Conservation (phyloP, 2,329 filamentous ascomycete genomes). For the Arthroderma sp. region DNA sequence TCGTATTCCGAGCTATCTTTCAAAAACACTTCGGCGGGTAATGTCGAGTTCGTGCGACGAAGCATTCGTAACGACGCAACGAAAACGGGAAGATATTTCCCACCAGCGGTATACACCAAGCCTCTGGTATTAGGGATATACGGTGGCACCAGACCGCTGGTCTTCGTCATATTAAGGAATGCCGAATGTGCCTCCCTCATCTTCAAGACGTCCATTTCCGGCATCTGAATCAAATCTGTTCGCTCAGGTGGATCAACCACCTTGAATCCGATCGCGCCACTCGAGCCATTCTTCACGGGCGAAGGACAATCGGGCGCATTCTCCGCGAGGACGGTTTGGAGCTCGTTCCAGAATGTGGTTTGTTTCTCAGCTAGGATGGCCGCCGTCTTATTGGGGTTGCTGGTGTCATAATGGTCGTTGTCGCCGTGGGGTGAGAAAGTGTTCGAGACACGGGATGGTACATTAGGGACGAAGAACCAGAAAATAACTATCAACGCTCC, state of each 20-base stretch:
- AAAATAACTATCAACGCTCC: not conserved
- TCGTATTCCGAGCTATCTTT: slow-evolving; percentile 17
- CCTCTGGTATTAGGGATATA: slow-evolving; percentile 15
- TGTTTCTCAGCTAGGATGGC: slow-evolving; percentile 8
- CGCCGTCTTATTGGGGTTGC: not conserved
- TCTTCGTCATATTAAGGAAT: slow-evolving; percentile 20
- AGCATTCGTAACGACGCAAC: slow-evolving; percentile 22
- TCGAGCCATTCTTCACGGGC: slow-evolving; percentile 16
- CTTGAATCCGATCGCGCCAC: slow-evolving; percentile 18
- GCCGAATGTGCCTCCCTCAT: slow-evolving; percentile 23
- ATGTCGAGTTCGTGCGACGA: slow-evolving; percentile 18
- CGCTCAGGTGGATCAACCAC: slow-evolving; percentile 15
- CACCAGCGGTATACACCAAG: slow-evolving; percentile 29
- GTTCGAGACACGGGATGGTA: not conserved
- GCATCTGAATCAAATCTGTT: slow-evolving; percentile 19
- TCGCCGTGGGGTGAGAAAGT: not conserved
- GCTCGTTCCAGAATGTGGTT: slow-evolving; percentile 22
- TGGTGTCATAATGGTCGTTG: not conserved
- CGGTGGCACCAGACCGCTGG: slow-evolving; percentile 19
- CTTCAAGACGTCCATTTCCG: slow-evolving; percentile 16
- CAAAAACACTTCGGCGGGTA: slow-evolving; percentile 26
- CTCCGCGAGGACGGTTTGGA: slow-evolving; percentile 19
- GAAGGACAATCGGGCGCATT: slow-evolving; percentile 19
- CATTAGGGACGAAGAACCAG: slow-evolving; percentile 1
- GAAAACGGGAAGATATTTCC: slow-evolving; percentile 19